Evolutionary conservation across 2,329 filamentous ascomycete genomes (phyloP).

Genomic region (Aspergillus aculeatinus): DNA sequence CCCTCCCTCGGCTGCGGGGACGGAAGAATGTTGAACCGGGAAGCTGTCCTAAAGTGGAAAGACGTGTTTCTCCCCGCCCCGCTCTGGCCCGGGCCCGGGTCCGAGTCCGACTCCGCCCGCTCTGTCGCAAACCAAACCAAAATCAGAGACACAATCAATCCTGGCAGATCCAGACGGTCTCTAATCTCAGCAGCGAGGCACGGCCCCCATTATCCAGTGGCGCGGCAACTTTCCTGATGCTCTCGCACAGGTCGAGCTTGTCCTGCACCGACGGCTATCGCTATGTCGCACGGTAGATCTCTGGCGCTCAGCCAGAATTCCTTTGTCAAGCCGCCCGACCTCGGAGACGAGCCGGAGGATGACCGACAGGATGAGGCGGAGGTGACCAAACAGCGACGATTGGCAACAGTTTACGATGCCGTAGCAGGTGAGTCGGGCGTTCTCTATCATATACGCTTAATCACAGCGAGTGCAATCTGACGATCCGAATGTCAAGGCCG

Average conservation of each 20-base stretch:
- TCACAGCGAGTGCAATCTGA: slow-evolving; percentile 12
- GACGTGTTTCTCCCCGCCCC: no score
- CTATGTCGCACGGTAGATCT: slow-evolving; percentile 24
- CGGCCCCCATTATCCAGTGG: not conserved
- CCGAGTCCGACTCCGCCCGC: not conserved
- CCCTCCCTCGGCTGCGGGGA: not conserved
- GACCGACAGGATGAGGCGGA: slow-evolving; percentile 9
- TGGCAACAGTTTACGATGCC: slow-evolving; percentile 57
- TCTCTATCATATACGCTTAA: not conserved
- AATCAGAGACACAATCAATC: not conserved
- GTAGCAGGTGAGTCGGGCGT: slow-evolving; percentile 49
- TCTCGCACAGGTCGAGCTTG: slow-evolving; percentile 10
- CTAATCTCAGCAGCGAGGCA: not conserved
- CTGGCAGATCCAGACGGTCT: not conserved
- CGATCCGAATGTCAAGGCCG: slow-evolving; percentile 39
- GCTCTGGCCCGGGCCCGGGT: no score
- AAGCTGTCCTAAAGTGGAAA: not conserved
- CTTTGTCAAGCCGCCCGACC: slow-evolving; percentile 17
- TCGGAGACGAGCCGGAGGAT: slow-evolving; percentile 10
- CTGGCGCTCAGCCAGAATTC: slow-evolving; percentile 23
- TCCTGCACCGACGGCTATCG: slow-evolving; percentile 17
- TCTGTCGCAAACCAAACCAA: not conserved
- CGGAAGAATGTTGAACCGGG: slow-evolving; percentile 1
- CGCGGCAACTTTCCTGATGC: slow-evolving; percentile 4
- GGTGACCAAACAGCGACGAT: slow-evolving; percentile 29